Base-by-base conservation (phyloP, 148 eudicot genomes). In the Cornus controversa region DNA sequence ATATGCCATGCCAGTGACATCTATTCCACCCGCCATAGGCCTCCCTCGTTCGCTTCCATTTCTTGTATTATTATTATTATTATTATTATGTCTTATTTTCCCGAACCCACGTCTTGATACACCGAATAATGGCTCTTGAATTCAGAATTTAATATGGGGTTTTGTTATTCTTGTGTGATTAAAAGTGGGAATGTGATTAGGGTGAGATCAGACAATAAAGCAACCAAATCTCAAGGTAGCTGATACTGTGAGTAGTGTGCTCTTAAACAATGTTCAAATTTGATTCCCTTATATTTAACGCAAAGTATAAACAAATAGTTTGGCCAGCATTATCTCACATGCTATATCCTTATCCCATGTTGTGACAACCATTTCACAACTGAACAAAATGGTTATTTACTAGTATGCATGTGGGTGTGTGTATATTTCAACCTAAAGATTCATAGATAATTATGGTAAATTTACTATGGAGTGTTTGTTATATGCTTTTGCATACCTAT, bases 331-430 rank as follows among this genome's bases (percentile, higher is more conserved):
- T 9, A 69, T 34, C 4, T 69, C 72, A 69, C 53, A 69, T 69
- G 72, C 25, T 69, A n/a, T n/a, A n/a, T n/a, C n/a, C n/a, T n/a
- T n/a, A 69, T 69, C 6, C 53, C 0, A 50, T 13, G 20, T 50
- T 34, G 72, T 69, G 72, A 18, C 67, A 72, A 54, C 67, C 65
- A 22, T n/a, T 57, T 73, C 76, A 73, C 67, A 73, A 73, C 76
- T 58, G 50, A 4, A 60, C 24, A 60, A 22, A 60, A 22, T 60
- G 24, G 64, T 22, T 1, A 60, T 40, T 40, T 40, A 40, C 45
- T 40, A 40, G 45, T 40, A 40, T 9, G 45, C 45, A 40, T 40
- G 45, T 40, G 45, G 45, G 45, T 40, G 7, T 4, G 45, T 40
- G 9, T 1, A 50, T 50, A 13, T 16, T 50, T 50, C 20, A 50